Evolutionary conservation across 805 yeast species (phyloP).

Genomic region (Barnettozyma siamensis): DNA sequence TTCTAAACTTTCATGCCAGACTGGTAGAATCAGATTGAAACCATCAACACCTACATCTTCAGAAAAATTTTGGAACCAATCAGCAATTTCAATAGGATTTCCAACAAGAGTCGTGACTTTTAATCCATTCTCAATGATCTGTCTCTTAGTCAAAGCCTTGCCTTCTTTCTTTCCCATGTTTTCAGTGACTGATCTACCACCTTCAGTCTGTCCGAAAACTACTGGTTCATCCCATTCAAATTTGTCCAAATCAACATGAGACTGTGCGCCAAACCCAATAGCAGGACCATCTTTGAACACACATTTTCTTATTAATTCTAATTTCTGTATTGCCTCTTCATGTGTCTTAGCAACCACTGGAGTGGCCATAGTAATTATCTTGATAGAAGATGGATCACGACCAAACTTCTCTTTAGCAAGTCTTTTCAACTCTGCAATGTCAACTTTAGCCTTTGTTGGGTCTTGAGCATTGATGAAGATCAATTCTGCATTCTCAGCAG

Average conservation of each 20-base stretch:
- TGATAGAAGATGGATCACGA: conserved; percentile 33
- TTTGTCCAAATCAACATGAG: conserved; percentile 36
- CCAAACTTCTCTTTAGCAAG: conserved; percentile 31
- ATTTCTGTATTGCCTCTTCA: conserved; percentile 31
- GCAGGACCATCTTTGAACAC: conserved; percentile 38
- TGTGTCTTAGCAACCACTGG: conserved; percentile 34
- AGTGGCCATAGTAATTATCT: conserved; percentile 33
- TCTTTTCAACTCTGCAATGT: conserved; percentile 28
- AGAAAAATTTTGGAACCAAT: conserved; percentile 35
- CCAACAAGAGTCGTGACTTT: conserved; percentile 30
- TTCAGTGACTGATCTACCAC: conserved; percentile 31
- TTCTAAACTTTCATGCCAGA: conserved; percentile 32
- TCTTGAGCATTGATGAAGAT: conserved; percentile 34
- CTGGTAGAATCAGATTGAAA: conserved; percentile 35
- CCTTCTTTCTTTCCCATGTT: conserved; percentile 21
- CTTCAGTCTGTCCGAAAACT: conserved; percentile 27
- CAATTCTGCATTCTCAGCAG: conserved; percentile 39
- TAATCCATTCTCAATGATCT: conserved; percentile 30
- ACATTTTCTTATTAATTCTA: conserved; percentile 28
- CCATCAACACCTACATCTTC: conserved; percentile 37
- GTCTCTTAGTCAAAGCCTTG: conserved; percentile 21
- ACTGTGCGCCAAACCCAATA: conserved; percentile 41
- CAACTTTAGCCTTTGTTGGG: conserved; percentile 26
- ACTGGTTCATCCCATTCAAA: conserved; percentile 26
- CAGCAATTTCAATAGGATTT: conserved; percentile 33